A percentile compares a stretch with the other conserved stretches of the same genome.
Conservation (phyloP, 768 basidiomycete genomes). For the Psilocybe cyanescens region DNA sequence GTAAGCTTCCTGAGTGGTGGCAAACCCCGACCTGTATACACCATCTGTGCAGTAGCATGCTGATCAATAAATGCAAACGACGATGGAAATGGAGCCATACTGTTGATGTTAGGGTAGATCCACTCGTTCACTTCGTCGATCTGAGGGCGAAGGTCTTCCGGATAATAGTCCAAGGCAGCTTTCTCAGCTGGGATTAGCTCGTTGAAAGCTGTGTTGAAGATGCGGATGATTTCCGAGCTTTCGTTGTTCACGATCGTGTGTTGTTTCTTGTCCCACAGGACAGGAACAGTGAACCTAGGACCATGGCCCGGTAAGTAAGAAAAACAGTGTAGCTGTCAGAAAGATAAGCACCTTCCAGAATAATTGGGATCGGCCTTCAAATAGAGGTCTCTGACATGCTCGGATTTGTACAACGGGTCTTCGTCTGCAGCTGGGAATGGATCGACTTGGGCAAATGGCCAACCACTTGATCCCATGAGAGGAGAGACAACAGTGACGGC, state of each 20-base stretch:
- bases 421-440: constrained; percentile 71
- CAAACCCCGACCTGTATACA: constrained; percentile 91
- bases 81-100: constrained; percentile 40
- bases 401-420: constrained; percentile 72
- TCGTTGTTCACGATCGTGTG: constrained; percentile 96
- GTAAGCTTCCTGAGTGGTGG: constrained; percentile 81
- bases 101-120: constrained; percentile 87
- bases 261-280: constrained; percentile 91
- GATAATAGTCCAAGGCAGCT: constrained; percentile 77
- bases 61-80: no score
- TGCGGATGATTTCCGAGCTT: constrained; percentile 92
- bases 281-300: constrained; percentile 80
- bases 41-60: constrained; percentile 51
- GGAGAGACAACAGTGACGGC: constrained; percentile 86
- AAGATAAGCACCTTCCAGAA: constrained; percentile 55
- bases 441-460: constrained; percentile 82
- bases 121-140: constrained; percentile 88
- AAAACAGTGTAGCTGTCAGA: not conserved
- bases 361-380: constrained; percentile 75
- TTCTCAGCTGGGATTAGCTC: constrained; percentile 67
- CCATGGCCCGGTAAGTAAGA: not conserved
- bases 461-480: constrained; percentile 80
- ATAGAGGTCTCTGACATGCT: constrained; percentile 87
- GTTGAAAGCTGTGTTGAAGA: constrained; percentile 89
- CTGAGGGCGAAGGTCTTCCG: constrained; percentile 65